Percentiles rank a stretch among this genome's conserved stretches.
These are phyloP conservation scores for Thraustochytrium sp. DNA, from an alignment of 352 stramenopile species.

Conservation along the genomic window DNA sequence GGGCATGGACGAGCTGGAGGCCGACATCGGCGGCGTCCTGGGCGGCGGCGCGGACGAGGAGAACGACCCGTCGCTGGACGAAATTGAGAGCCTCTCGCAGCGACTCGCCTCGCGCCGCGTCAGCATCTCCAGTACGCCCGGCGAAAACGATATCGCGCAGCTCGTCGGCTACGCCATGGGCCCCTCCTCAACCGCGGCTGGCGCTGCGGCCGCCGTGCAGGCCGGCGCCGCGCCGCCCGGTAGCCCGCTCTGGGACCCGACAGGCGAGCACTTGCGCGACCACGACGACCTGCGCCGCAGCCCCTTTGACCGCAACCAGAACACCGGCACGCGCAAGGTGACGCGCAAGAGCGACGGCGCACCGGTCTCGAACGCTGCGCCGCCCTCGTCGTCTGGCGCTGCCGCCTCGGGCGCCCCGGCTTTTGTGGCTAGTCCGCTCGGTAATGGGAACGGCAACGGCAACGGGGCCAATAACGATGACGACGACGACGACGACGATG, in stretches of 20 bases:
- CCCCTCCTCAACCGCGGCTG: background rate
- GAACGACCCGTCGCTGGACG: conserved; percentile 15
- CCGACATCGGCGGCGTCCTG: background rate
- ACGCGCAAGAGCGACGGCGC: background rate
- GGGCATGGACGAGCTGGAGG: background rate
- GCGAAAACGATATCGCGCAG: conserved; percentile 36
- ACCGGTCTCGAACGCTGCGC: too few relatives aligned
- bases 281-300: background rate
- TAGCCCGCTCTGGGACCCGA: background rate
- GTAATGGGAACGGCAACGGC: too few relatives aligned
- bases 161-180: background rate
- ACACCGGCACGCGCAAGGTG: background rate
- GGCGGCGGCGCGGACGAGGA: background rate
- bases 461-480: background rate
- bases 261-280: background rate
- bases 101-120: conserved; percentile 28
- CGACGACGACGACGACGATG: background rate
- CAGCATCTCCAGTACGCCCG: conserved; percentile 20
- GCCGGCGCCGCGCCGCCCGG: background rate
- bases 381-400: too few relatives aligned
- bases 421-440: too few relatives aligned
- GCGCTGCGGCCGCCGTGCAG: background rate
- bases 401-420: too few relatives aligned
- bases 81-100: conserved; percentile 17
- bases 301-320: too few relatives aligned